Evolutionary conservation across 2,329 filamentous ascomycete genomes (phyloP), one percentile per base, ranked within the genome.

Genomic region (Fusarium abutilonis): DNA sequence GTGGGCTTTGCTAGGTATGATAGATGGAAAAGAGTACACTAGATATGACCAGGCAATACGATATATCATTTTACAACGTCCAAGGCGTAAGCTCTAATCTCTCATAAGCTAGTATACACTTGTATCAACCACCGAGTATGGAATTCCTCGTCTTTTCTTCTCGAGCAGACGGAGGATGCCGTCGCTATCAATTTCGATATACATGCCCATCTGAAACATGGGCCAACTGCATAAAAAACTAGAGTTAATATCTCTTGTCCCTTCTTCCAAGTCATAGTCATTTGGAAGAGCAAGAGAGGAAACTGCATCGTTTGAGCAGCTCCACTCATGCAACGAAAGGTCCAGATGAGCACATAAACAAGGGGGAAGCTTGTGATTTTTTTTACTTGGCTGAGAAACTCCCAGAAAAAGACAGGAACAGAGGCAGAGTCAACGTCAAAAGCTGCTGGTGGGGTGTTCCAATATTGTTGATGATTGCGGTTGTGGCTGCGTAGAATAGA

Each of bases 261-360:
- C 28, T 29, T 29, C 28, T 56, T 14, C 38, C 41, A 56, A 47
- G 19, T 36, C 38, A 14, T 32, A 47, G 19, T 36, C 38, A 14
- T 32, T 28, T 42, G n/a, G 15, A 43, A 29, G 8, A 34, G 43
- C 56, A 28, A 61, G 49, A 61, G 14, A 61, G 40, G 56, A 42
- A 61, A 46, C 40, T 34, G 17, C 23, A 38, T 46, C 44, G 43
- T 21, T 36, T 26, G 35, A 49, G 23, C 6, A 26, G 23, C 34
- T 35, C 44, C 38, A 49, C 56, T 6, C 45, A 38, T 34, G 21
- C 13, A 42, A 28, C 36, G 38, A 38, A 55, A 17, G 28, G 19
- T 31, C 21, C 17, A 26, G 32, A 29, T n/a, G 32, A 17, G 14
- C 31, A 11, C 23, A 21, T 38, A 5, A 26, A 43, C 29, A 43